These are phyloP conservation scores for Saccharomyces hybrid DNA, from an alignment of 1,139 yeast genomes.

Conservation along the genomic window DNA sequence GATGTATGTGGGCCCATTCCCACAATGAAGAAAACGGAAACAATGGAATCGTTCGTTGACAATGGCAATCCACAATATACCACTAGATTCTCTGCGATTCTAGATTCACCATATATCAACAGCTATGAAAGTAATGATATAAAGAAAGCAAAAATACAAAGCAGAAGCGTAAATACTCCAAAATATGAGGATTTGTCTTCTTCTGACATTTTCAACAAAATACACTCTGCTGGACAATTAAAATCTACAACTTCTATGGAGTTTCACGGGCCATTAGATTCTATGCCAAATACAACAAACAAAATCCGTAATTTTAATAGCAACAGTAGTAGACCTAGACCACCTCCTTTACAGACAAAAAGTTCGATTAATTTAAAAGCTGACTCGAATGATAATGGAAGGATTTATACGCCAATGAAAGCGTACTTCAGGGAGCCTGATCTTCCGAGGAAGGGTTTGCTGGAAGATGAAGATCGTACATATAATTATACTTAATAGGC, in stretches of 20 bases:
- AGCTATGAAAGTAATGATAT: background rate
- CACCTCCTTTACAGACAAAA: background rate
- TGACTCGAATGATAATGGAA: background rate
- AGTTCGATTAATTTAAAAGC: background rate
- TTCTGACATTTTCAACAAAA: background rate
- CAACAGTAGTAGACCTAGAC: background rate
- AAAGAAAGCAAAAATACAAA: background rate
- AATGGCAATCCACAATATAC: background rate
- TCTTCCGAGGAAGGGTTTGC: conserved; percentile 10
- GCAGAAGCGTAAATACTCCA: background rate
- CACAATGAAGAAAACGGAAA: background rate
- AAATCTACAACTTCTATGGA: background rate
- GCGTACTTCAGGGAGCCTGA: conserved; percentile 11
- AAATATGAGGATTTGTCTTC: background rate
- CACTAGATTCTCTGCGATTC: background rate
- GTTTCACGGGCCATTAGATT: background rate
- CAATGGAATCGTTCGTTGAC: background rate
- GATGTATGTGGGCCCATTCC: background rate
- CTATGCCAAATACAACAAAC: background rate
- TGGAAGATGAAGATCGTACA: conserved; percentile 15
- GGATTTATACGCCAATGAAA: conserved; percentile 15
- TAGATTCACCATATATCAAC: background rate
- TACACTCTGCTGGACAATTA: background rate
- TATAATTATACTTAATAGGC: conserved; percentile 1
- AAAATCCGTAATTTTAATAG: background rate